Evolutionary conservation across 176 grass and related monocot species (phyloP), one percentile per base, ranked within the genome.

Genomic region (Lolium perenne): DNA sequence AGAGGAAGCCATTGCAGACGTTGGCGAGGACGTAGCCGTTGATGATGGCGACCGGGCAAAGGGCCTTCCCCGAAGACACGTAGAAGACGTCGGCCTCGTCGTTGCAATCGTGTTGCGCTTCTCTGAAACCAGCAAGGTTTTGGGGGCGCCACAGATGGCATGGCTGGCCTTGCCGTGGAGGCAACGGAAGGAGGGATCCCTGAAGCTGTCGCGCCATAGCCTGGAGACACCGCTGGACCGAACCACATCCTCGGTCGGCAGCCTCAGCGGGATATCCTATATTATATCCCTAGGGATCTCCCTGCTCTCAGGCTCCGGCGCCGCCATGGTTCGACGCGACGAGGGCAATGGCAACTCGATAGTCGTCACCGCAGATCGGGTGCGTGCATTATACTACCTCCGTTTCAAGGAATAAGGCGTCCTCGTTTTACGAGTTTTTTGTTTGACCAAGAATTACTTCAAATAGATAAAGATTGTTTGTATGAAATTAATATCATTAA

Each of bases 1-100:
- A 74, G 43, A 74, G 71, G 71, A 74, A 13, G 43, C 71, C 71
- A 21, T 74, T 8, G 45, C 71, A 74, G 45, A 74, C 71, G 71
- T 74, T 50, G n/a, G 71, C 71, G 45, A 74, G 71, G 45, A 11
- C 41, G 41, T 72, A 72, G 70, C 10, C 20, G 10, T 21, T 47
- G 45, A 21, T 4, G n/a, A 74, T 25, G 71, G 45, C 1, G 21
- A 50, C n/a, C 21, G 5, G 46, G 45, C 71, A 6, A 6, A 74
- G 10, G 45, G 46, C 45, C 71, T 49, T 74, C n/a, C 45, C 71
- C 0, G 43, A 15, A 46, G 70, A 73, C n/a, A 73, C 2, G 71
- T 7, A 16, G 71, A 15, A 25, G 71, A 50, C 45, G 45, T 45
- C 13, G n/a, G 45, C 71, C 71, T 50, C 71, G 71, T 74, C 45